phyloP scores from a whole-genome alignment of 441 rosid species.

The Gossypium gossypioides region DNA sequence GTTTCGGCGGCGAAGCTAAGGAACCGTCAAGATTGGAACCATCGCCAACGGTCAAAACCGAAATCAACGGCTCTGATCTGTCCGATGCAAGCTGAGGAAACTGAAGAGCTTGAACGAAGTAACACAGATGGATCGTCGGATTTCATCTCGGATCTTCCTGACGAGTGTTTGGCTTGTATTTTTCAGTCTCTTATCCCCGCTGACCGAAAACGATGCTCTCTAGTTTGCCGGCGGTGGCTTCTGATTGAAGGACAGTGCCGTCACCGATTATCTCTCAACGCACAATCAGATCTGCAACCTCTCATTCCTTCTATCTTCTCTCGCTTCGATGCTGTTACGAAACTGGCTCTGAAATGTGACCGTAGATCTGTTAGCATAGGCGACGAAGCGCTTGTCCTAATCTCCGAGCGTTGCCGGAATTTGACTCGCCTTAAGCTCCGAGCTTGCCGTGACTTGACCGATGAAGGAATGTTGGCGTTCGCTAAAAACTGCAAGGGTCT shows the following conservation, averaged over 20 bases:
- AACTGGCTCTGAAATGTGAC: conserved; percentile 73
- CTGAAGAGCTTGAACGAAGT: background rate
- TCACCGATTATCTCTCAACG: conserved; percentile 73
- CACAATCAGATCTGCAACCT: conserved; percentile 53
- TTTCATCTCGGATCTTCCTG: conserved; percentile 56
- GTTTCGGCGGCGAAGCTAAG: conserved; percentile 37
- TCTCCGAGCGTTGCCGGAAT: conserved; percentile 55
- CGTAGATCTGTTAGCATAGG: conserved; percentile 60
- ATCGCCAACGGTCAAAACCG: conserved; percentile 26
- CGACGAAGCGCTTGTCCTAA: conserved; percentile 51
- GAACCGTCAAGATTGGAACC: conserved; percentile 30
- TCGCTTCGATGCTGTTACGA: conserved; percentile 76
- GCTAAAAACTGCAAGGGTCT: conserved; percentile 58
- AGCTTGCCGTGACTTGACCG: conserved; percentile 67
- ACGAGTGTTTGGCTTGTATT: conserved; percentile 68
- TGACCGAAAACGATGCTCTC: conserved; percentile 57
- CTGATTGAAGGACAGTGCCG: conserved; percentile 74
- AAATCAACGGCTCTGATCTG: conserved; percentile 29
- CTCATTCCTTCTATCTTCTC: conserved; percentile 45
- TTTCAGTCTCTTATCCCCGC: conserved; percentile 55
- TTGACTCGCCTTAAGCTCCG: conserved; percentile 73
- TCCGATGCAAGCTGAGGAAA: conserved; percentile 32
- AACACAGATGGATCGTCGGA: conserved; percentile 25
- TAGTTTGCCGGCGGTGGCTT: conserved; percentile 74
- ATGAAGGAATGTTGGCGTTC: conserved; percentile 52